Conservation (phyloP, 2,329 filamentous ascomycete species). For the Exophiala aquamarina region DNA sequence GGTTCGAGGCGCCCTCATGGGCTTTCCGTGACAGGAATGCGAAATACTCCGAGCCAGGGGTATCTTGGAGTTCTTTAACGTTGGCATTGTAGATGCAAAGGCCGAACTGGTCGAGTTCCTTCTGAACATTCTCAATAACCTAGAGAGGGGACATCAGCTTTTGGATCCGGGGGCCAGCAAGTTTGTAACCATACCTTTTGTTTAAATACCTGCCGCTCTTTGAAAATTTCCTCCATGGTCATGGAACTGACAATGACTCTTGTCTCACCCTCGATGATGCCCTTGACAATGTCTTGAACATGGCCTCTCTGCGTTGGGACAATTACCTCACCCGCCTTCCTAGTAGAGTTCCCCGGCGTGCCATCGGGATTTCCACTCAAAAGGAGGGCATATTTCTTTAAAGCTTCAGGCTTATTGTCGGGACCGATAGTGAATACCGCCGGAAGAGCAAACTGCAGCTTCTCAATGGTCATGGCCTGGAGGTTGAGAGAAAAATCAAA, state of each 20-base stretch:
- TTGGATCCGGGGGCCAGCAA: slow-evolving; percentile 9
- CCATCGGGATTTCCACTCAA: slow-evolving; percentile 63
- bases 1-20: slow-evolving; percentile 80
- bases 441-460: slow-evolving; percentile 77
- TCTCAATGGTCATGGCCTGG: slow-evolving; percentile 87
- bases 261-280: slow-evolving; percentile 86
- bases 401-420: slow-evolving; percentile 66
- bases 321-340: slow-evolving; percentile 35
- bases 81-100: slow-evolving; percentile 71
- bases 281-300: slow-evolving; percentile 82
- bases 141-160: background rate
- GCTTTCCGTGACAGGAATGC: slow-evolving; percentile 78
- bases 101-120: slow-evolving; percentile 78
- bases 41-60: slow-evolving; percentile 79
- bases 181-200: slow-evolving; percentile 55
- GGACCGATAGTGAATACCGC: slow-evolving; percentile 86
- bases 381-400: slow-evolving; percentile 81
- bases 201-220: slow-evolving; percentile 74
- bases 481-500: slow-evolving; percentile 81
- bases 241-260: slow-evolving; percentile 79
- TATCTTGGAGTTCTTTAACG: slow-evolving; percentile 84
- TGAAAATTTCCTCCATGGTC: slow-evolving; percentile 92
- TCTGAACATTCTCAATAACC: slow-evolving; percentile 73
- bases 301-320: slow-evolving; percentile 57
- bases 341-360: slow-evolving; percentile 35